Base-by-base conservation (phyloP, 2,329 filamentous ascomycete species). In the Aureobasidium sp. region DNA sequence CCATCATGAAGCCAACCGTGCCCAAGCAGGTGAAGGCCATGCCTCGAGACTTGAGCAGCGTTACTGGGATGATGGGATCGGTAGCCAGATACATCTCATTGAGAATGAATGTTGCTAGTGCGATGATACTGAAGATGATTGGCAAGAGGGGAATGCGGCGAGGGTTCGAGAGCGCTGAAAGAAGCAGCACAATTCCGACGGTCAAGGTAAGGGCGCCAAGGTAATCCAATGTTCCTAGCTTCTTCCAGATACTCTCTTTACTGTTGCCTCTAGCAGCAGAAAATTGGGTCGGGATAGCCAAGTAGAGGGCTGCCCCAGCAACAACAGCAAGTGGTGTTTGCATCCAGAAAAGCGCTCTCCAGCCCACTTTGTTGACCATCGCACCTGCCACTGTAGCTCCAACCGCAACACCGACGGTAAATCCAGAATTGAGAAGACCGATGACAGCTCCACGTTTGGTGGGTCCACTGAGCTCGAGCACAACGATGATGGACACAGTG, bases 1-100 rank as follows among this genome's bases (percentile, higher is more conserved):
- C 82, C 70, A 89, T 85, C 89, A 95, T 93, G 71, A 91, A 82
- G 22, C 87, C 85, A 0, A 92, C 80, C 54, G 91, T 89, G 1
- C 86, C 82, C 24, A 92, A 69, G 69, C 90, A 93, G 1, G 88
- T 88, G 24, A 93, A 75, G 3, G 93, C 77, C 0, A 89, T 84
- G 33, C 86, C 87, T 31, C 87, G 82, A 12, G 86, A 90, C 57
- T 79, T 82, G 31, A 95, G 81, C 1, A 94, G 80, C 1, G 81
- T 73, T 53, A 92, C 76, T 1, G 90, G 90, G 56, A 95, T 86
- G 69, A 95, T 85, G 3, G 91, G 90, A 44, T 91, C 86, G 1
- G 74, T 68, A 3, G 87, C 82, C 44, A 86, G 72, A 60, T 79
- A 81, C 60, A 82, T 79, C 72, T 95, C 90, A 64, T 87, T 82